These are phyloP conservation scores for Nephelium lappaceum DNA, from an alignment of 345 rosid species.

Conservation along the genomic window DNA sequence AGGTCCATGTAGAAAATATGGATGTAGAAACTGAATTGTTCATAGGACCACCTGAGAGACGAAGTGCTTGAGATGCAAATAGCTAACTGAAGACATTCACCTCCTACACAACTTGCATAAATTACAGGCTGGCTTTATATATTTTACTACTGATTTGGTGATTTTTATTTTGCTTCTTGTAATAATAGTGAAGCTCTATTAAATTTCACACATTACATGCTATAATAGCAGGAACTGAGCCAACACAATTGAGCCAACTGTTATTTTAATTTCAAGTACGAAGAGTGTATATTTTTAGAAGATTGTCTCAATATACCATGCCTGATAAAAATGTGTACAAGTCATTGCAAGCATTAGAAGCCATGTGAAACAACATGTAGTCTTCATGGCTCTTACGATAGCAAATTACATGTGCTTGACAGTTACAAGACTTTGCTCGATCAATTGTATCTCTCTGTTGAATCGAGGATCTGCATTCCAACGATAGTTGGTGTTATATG, in stretches of 20 bases:
- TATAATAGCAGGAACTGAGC: background rate
- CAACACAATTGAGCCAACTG: background rate
- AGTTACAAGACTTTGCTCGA: too few relatives aligned
- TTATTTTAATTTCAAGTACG: too few relatives aligned
- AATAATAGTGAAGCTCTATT: background rate
- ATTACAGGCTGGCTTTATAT: background rate
- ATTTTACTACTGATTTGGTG: background rate
- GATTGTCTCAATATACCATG: too few relatives aligned
- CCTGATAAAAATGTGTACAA: too few relatives aligned
- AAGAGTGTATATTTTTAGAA: too few relatives aligned
- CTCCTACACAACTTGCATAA: background rate
- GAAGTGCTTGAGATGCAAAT: slow-evolving; percentile 9
- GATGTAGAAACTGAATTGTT: slow-evolving; percentile 81
- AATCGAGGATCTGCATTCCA: too few relatives aligned
- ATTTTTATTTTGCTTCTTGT: background rate
- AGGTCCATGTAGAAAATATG: slow-evolving; percentile 28
- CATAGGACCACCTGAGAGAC: slow-evolving; percentile 66
- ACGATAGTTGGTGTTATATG: too few relatives aligned
- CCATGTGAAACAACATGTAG: too few relatives aligned
- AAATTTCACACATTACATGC: background rate
- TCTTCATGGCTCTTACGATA: too few relatives aligned
- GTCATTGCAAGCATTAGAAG: too few relatives aligned
- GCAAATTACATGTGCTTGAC: too few relatives aligned
- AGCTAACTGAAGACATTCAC: background rate
- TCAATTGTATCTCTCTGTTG: too few relatives aligned